Base-by-base conservation (phyloP, 768 basidiomycete genomes). In the Psilocybe tampanensis region DNA sequence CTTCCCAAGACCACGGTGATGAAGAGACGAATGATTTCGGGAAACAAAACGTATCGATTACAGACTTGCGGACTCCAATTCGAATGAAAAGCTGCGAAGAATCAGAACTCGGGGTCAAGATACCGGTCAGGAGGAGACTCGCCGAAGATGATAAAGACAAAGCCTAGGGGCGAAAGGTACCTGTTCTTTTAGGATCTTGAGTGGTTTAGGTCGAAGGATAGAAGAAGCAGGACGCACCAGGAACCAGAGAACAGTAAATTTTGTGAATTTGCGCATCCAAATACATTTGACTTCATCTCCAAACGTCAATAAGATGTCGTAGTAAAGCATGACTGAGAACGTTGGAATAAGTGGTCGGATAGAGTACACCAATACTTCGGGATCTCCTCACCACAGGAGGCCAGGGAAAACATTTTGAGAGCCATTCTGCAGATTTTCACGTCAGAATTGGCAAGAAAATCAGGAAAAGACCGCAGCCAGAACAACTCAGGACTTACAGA, bases 231-330 rank as follows among this genome's bases (percentile, higher is more conserved):
- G 23, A 48, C 47, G 6, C 8, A 48, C 47, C 15, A 48, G 26
- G 15, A 48, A 48, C 47, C 56, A 58, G 7, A 52, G 36, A 18
- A 47, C 17, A 6, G 56, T 58, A 36, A 58, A 52, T 22, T 34
- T 44, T 8, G 32, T 52, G 33, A 58, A 58, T 32, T 58, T 58
- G 8, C 49, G 24, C 50, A 9, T 19, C 56, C 56, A 58, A 11
- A 58, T 45, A 8, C 44, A 23, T 22, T 23, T 50, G 13, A 57
- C 56, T 18, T 57, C 56, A 13, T 57, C 41, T 2, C 42, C 56
- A 23, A 57, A 57, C 2, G 56, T 56, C 8, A 56, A n/a, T 5
- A 56, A 11, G 12, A 56, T 56, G 41, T 56, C 55, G 18, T 56
- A 56, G 39, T 29, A 56, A 7, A 56, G 33, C 47, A 56, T 49